A percentile compares a stretch with the other conserved stretches of the same genome.
Conservation (phyloP, 768 basidiomycete species). For the Clitopilus hobsonii region DNA sequence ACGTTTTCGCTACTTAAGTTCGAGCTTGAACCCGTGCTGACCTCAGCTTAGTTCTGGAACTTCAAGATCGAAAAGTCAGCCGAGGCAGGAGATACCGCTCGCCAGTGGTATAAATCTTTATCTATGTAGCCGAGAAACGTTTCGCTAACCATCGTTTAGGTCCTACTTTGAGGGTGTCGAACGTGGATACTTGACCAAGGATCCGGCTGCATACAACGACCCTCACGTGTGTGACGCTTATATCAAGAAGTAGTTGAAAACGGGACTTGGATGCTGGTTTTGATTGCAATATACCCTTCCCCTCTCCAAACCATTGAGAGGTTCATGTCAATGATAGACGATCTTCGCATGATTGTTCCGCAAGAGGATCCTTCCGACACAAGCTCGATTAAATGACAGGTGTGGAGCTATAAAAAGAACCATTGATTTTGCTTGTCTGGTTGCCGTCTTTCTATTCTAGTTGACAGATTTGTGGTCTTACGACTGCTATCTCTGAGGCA, state of each 20-base stretch:
- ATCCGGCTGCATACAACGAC: slow-evolving; percentile 54
- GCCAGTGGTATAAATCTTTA: slow-evolving; percentile 3
- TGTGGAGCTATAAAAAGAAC: background rate
- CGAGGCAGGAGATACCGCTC: background rate
- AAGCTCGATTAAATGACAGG: background rate
- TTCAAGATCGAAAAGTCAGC: slow-evolving; percentile 1
- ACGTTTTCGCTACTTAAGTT: slow-evolving; percentile 10
- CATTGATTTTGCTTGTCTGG: background rate
- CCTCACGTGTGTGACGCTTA: slow-evolving; percentile 63
- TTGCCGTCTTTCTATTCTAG: background rate
- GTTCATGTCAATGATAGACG: too few relatives aligned
- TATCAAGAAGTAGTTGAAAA: slow-evolving; percentile 11
- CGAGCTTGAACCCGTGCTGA: background rate
- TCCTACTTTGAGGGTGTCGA: slow-evolving; percentile 62
- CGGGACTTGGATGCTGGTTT: background rate
- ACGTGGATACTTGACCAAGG: slow-evolving; percentile 55
- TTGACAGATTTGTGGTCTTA: too few relatives aligned
- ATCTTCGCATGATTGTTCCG: too few relatives aligned
- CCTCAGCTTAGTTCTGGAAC: background rate
- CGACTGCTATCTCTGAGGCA: too few relatives aligned
- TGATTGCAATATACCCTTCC: background rate
- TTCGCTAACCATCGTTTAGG: slow-evolving; percentile 31
- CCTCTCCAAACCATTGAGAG: too few relatives aligned
- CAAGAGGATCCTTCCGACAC: too few relatives aligned
- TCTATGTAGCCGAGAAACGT: too few relatives aligned